Percentiles rank a stretch among this genome's conserved stretches.
These are phyloP conservation scores for Aureobasidium sp. DNA, from an alignment of 2,329 filamentous ascomycete species.

Conservation along the genomic window DNA sequence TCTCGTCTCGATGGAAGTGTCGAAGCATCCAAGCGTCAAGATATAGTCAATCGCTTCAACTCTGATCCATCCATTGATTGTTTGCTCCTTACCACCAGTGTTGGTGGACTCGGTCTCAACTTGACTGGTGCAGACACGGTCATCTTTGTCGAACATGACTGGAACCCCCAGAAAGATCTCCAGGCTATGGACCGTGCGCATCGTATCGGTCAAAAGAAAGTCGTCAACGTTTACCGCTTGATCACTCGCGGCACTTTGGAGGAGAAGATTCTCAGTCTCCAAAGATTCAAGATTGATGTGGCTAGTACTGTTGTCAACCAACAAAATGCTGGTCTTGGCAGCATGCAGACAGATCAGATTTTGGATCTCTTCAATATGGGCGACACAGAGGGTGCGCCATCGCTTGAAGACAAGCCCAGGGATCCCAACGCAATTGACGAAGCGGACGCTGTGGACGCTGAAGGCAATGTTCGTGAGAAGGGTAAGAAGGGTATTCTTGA, in stretches of 20 bases:
- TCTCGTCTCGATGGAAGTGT: conserved; percentile 90
- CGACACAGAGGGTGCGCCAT: conserved; percentile 48
- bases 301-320: conserved; percentile 98
- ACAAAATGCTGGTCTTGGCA: conserved; percentile 87
- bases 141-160: conserved; percentile 99
- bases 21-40: conserved; percentile 86
- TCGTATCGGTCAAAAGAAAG: conserved; percentile 98
- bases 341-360: conserved; percentile 98
- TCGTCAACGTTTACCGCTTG: conserved; percentile 95
- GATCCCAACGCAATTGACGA: conserved; percentile 67
- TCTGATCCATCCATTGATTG: conserved; percentile 95
- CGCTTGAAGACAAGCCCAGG: conserved; percentile 21
- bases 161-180: conserved; percentile 98
- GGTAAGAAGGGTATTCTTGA: conserved; percentile 96
- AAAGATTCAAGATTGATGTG: conserved; percentile 99
- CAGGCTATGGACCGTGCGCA: conserved; percentile 99
- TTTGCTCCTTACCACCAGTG: conserved; percentile 84
- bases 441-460: conserved; percentile 64
- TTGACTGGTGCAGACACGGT: conserved; percentile 95
- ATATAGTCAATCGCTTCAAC: conserved; percentile 99
- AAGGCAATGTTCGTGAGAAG: conserved; percentile 84
- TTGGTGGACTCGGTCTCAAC: conserved; percentile 90
- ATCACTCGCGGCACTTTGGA: conserved; percentile 94
- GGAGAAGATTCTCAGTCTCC: conserved; percentile 92
- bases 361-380: conserved; percentile 91